Percentiles rank a stretch among this genome's conserved stretches.
These are phyloP conservation scores for Ceratobasidium sp. DNA, from an alignment of 1,284 basidiomycete species.

Conservation along the genomic window DNA sequence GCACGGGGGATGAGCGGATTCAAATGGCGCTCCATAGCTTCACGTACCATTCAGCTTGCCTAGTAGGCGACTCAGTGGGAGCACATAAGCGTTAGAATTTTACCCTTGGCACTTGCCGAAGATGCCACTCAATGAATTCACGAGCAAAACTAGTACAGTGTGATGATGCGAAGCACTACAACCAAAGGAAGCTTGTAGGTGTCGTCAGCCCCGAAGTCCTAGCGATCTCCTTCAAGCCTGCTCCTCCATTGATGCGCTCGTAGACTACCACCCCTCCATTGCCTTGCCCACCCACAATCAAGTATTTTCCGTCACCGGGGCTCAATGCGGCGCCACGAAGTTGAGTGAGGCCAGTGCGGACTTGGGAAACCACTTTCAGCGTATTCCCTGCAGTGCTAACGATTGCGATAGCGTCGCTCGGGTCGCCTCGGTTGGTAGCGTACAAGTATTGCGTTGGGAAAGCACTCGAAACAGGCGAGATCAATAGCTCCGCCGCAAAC, in stretches of 20 bases:
- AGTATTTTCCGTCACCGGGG: constrained; percentile 59
- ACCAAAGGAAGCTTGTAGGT: constrained; percentile 21
- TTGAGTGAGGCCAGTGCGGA: constrained; percentile 67
- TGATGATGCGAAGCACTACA: no score
- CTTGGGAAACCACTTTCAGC: constrained; percentile 56
- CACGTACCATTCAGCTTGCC: no score
- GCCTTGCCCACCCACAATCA: constrained; percentile 61
- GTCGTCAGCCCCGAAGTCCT: constrained; percentile 52
- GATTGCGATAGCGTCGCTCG: constrained; percentile 35
- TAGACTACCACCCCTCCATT: constrained; percentile 65
- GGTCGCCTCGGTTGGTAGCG: constrained; percentile 37
- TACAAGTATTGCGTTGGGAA: constrained; percentile 37
- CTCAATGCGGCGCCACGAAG: constrained; percentile 69
- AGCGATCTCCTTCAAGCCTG: constrained; percentile 59
- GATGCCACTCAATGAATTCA: no score
- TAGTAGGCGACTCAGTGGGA: no score
- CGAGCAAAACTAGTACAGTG: no score
- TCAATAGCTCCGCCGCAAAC: constrained; percentile 31
- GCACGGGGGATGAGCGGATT: no score
- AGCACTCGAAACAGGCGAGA: constrained; percentile 25
- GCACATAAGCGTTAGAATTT: no score
- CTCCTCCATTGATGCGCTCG: constrained; percentile 59
- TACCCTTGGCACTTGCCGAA: no score
- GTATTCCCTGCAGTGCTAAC: neutral
- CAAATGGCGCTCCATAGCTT: no score